phyloP scores from a whole-genome alignment of 2,329 filamentous ascomycete species.

The Neofusicoccum sp. region DNA sequence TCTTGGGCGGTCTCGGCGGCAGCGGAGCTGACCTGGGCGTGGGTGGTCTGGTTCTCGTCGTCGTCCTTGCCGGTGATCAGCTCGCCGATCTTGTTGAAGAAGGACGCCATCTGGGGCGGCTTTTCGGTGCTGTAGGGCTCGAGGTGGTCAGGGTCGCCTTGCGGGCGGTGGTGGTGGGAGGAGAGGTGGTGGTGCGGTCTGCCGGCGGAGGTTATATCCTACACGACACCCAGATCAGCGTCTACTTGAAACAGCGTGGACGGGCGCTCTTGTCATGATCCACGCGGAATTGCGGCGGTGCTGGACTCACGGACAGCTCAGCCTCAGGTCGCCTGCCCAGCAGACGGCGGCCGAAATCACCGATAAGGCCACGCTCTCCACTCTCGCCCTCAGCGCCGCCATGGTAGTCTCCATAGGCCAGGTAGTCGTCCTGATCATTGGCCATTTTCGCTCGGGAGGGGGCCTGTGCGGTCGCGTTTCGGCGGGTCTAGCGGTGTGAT shows the following conservation, averaged over 20 bases:
- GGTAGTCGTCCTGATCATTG: conserved; percentile 47
- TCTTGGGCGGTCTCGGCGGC: conserved; percentile 33
- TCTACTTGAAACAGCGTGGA: conserved; percentile 13
- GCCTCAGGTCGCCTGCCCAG: conserved; percentile 32
- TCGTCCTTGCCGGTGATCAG: conserved; percentile 11
- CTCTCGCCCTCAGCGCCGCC: conserved; percentile 39
- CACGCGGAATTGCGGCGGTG: conserved; percentile 10
- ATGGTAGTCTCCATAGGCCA: conserved; percentile 60
- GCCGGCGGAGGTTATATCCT: conserved; percentile 1
- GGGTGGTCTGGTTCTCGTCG: not conserved
- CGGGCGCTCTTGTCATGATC: conserved; percentile 11
- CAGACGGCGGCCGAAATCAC: conserved; percentile 54
- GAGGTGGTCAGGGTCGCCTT: conserved; percentile 21
- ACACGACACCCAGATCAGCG: conserved; percentile 12
- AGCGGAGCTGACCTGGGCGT: conserved; percentile 1
- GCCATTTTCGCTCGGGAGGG: not conserved
- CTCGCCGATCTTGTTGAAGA: conserved; percentile 60
- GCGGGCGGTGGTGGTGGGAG: conserved; percentile 1
- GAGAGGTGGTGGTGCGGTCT: not conserved
- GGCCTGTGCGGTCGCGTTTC: conserved; percentile 17
- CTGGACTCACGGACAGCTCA: conserved; percentile 18
- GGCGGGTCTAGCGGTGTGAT: conserved; percentile 19
- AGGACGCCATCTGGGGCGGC: conserved; percentile 40
- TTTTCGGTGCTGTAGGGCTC: conserved; percentile 24
- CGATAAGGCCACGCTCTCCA: conserved; percentile 54